Percentiles rank a stretch among this genome's conserved stretches.
Conservation (phyloP, 805 yeast genomes). For the Cyberlindnera euphorbiae region DNA sequence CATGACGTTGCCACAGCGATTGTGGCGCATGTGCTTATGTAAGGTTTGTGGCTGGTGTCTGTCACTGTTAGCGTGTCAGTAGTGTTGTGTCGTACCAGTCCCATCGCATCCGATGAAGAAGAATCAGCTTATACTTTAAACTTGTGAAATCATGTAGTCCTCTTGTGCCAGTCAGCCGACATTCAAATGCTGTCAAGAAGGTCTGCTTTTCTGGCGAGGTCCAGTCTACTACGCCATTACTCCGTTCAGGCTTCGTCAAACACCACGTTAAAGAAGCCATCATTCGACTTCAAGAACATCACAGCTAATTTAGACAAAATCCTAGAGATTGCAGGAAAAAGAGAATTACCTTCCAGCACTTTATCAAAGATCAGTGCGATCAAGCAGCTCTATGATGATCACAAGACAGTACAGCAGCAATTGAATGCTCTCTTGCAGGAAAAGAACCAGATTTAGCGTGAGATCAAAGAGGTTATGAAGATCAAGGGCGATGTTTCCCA, state of each 20-base stretch:
- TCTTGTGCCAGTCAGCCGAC: no score
- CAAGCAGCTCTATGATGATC: slow-evolving; percentile 23
- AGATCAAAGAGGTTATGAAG: slow-evolving; percentile 23
- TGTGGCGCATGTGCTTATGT: no score
- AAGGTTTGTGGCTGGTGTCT: no score
- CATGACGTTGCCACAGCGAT: no score
- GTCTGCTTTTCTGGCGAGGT: no score
- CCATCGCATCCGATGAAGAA: no score
- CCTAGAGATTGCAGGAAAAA: slow-evolving; percentile 27
- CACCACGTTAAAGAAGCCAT: slow-evolving; percentile 26
- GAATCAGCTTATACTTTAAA: no score
- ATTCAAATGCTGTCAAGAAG: slow-evolving; percentile 8
- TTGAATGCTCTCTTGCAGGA: slow-evolving; percentile 27
- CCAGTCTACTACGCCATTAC: slow-evolving; percentile 1
- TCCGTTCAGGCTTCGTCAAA: slow-evolving; percentile 5
- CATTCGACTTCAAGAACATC: slow-evolving; percentile 31
- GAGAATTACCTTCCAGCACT: slow-evolving; percentile 24
- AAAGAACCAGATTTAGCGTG: slow-evolving; percentile 27
- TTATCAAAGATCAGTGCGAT: slow-evolving; percentile 27
- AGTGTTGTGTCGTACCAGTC: no score
- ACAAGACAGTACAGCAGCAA: slow-evolving; percentile 18
- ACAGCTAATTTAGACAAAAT: slow-evolving; percentile 26
- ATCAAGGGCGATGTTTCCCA: slow-evolving; percentile 11
- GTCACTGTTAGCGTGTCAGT: no score
- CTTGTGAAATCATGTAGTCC: no score